These are phyloP conservation scores for Cladosporium oxysporum DNA, from an alignment of 2,329 filamentous ascomycete species.

Conservation along the genomic window DNA sequence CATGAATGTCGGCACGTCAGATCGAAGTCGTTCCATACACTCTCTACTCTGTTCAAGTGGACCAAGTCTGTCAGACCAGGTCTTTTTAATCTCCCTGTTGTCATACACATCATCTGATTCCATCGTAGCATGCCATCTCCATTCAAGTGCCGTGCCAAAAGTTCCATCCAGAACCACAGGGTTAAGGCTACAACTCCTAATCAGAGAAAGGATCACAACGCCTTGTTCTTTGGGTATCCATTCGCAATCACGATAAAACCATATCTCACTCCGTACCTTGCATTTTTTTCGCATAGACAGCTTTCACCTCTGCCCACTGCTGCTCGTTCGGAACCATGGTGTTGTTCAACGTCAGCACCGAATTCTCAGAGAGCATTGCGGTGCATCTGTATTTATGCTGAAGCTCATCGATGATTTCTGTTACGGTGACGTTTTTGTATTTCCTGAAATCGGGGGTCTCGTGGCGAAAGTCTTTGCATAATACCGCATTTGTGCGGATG, in stretches of 20 bases:
- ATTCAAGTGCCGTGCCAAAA: no score
- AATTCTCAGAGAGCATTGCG: neutral
- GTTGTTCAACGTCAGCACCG: neutral
- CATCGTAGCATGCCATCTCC: no score
- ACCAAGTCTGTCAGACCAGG: neutral
- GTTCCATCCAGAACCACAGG: no score
- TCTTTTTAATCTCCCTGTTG: neutral
- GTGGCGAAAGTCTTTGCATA: neutral
- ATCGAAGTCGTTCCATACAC: neutral
- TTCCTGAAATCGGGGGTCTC: neutral
- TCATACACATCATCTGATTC: neutral
- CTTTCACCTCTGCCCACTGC: neutral
- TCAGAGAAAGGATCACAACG: no score
- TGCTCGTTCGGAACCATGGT: neutral
- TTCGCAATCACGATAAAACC: neutral
- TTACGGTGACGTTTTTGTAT: neutral
- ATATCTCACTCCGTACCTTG: neutral
- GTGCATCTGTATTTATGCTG: neutral
- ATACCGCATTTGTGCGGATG: neutral
- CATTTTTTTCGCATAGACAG: neutral
- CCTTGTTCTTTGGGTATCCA: neutral
- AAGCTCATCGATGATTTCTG: neutral
- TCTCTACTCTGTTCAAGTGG: neutral
- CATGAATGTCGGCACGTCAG: neutral
- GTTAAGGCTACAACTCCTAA: no score